Evolutionary conservation across 768 basidiomycete species (phyloP), one percentile per base, ranked within the genome.

Genomic region (Leccinum pellstonianum): DNA sequence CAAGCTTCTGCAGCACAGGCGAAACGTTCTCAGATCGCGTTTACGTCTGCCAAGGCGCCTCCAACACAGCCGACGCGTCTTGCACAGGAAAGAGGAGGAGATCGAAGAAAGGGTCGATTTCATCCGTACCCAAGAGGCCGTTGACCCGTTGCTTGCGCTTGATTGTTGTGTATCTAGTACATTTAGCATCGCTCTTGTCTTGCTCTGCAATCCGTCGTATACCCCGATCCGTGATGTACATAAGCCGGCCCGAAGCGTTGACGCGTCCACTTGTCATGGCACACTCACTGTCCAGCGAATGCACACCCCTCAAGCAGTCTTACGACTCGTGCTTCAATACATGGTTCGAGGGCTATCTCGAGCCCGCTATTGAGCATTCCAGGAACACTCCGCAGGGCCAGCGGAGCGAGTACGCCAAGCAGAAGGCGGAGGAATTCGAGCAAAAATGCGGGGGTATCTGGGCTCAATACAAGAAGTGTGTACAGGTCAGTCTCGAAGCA

Each of bases 291-390:
- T 85, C 90, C 1, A 77, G 84, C 9, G 83, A 86, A 78, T 98
- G 96, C 76, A 97, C 95, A 5, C 88, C 91, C 0, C 81, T 96
- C 59, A 98, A 98, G 74, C 85, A 86, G 55, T 77, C 85, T 57
- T 98, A 97, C 71, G 95, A 98, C 74, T 79, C 90, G 0, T 98
- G 95, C 79, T 98, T 98, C 78, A 97, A 97, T 68, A 85, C 90
- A 8, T 98, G 95, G 96, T 95, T 99, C 66, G 95, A 97, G 73
- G 93, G 92, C 11, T 99, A 98, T 73, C 85, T 98, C 23, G 90
- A 94, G 68, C 94, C 94, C 9, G 86, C 85, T 10, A 79, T 88
- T 17, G 68, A 75, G 27, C 71, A 75, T 33, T 67, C 79, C 57
- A 74, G 79, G 14, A 75, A 75, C 15, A 65, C 76, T 25, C 65